Evolutionary conservation across 179 eudicot genomes (phyloP), one percentile per base, ranked within the genome.

Genomic region (Kewa caespitosa): DNA sequence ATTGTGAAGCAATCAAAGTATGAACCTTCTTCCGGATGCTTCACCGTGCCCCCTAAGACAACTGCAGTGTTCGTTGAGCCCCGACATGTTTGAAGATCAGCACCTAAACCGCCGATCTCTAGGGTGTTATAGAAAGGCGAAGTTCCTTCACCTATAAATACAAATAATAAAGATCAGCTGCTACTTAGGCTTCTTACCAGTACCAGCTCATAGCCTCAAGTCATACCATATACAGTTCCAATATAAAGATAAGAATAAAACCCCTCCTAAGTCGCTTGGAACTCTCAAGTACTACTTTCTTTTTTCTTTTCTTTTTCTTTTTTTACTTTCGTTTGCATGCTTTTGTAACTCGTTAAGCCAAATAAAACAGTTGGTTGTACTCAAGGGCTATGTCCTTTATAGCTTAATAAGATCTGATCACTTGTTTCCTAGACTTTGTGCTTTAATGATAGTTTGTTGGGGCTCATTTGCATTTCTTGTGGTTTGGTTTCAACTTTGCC

Each of bases 61-160:
- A 86, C 96, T 38, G 79, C 96, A 46, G 99, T 96, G 76, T 96
- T 96, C 75, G 87, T 96, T 69, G 93, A 96, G 80, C 86, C 88
- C 36, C 86, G 98, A 38, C 66, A 78, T 28, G 52, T 22, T 76
- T 82, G 0, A 27, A 13, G 55, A 60, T 36, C 7, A 25, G 38
- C 70, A 38, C 54, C 69, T 30, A 52, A 10, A 15, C 37, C 4
- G 12, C 27, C 15, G 22, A 27, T 46, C 30, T 23, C 36, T 32
- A 6, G 59, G 48, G 8, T n/a, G 61, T n/a, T n/a, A n/a, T n/a
- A 38, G 11, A 18, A 25, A 59, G 11, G 18, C n/a, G 33, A 43
- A 33, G 57, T 30, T 59, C 43, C 25, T 67, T 60, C 69, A 8
- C 36, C 38, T 66, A 17, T 8, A 25, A 66, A 52, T 37, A 18